Base-by-base conservation (phyloP, 495 filamentous ascomycete species). In the Umbilicaria muhlenbergii region DNA sequence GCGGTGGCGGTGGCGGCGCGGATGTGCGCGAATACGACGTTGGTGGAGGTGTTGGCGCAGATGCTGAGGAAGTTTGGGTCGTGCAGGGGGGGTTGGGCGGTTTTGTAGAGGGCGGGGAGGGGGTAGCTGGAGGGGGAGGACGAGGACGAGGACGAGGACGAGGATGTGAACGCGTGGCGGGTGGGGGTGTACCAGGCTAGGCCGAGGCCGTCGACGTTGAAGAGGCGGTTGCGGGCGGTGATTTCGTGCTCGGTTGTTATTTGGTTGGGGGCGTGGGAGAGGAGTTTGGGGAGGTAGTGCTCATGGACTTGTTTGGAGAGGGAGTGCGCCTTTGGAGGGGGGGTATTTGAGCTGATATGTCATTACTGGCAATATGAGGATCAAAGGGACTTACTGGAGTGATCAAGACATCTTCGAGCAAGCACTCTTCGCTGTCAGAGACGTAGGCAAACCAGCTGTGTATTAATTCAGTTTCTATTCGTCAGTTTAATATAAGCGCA, bases 81-180 rank as follows among this genome's bases (percentile, higher is more conserved):
- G 52, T 70, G 63, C 33, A 64, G 45, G 11, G 66, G 66, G 3
- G 66, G 67, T 14, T 61, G 62, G 19, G 63, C 58, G 18, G 58
- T 60, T 46, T 68, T 71, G 58, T 69, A 71, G 5, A 67, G 46
- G 6, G 62, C 62, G 1, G 68, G 66, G 61, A 66, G n/a, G 19
- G 19, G 19, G 19, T 5, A 2, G 19, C 2, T 21, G 19, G 2
- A 2, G 2, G 19, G 2, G 19, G n/a, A n/a, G n/a, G n/a, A n/a
- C n/a, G n/a, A n/a, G n/a, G n/a, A n/a, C n/a, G n/a, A n/a, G n/a
- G n/a, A n/a, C n/a, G n/a, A n/a, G n/a, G n/a, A n/a, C n/a, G n/a
- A n/a, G n/a, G n/a, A n/a, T n/a, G 2, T 21, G 19, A 21, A 21
- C 2, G 19, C 5, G 19, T 5, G 2, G 19, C 19, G 19, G 19